Percentiles rank a stretch among this genome's conserved stretches.
Evolutionary conservation across 1,139 yeast species (phyloP).

Genomic region (Pichia inconspicua): DNA sequence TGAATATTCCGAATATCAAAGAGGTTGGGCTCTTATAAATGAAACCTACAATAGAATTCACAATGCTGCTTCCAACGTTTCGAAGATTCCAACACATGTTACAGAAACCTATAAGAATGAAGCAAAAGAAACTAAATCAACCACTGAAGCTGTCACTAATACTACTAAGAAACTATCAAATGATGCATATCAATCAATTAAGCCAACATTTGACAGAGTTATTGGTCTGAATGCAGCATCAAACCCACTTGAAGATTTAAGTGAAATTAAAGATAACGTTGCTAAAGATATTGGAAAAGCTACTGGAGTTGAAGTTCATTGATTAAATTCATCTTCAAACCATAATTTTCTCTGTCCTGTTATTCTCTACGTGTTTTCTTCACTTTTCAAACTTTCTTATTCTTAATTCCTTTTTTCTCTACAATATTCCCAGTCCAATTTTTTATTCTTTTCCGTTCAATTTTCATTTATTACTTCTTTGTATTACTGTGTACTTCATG

Average conservation of each 20-base stretch:
- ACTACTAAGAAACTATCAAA: constrained; percentile 27
- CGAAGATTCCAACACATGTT: constrained; percentile 24
- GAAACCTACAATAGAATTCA: constrained; percentile 17
- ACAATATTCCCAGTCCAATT: too few species aligned
- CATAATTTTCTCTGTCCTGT: background rate
- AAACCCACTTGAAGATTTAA: constrained; percentile 4
- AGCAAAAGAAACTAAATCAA: constrained; percentile 18
- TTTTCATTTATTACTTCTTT: background rate
- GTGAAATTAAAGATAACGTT: constrained; percentile 9
- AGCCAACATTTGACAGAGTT: constrained; percentile 24
- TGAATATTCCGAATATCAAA: constrained; percentile 17
- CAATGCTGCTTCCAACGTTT: constrained; percentile 18
- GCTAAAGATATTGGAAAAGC: constrained; percentile 7
- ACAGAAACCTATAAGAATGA: constrained; percentile 22
- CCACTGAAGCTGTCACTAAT: constrained; percentile 25
- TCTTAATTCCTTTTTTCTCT: background rate
- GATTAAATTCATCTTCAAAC: background rate
- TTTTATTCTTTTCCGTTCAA: background rate
- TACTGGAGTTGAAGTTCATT: constrained; percentile 17
- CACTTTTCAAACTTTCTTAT: background rate
- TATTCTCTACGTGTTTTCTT: background rate
- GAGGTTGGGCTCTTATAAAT: constrained; percentile 14
- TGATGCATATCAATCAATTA: constrained; percentile 24
- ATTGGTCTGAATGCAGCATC: constrained; percentile 13
- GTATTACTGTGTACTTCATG: background rate